Evolutionary conservation across 2,329 filamentous ascomycete genomes (phyloP).

Genomic region (Penicillium sp.): DNA sequence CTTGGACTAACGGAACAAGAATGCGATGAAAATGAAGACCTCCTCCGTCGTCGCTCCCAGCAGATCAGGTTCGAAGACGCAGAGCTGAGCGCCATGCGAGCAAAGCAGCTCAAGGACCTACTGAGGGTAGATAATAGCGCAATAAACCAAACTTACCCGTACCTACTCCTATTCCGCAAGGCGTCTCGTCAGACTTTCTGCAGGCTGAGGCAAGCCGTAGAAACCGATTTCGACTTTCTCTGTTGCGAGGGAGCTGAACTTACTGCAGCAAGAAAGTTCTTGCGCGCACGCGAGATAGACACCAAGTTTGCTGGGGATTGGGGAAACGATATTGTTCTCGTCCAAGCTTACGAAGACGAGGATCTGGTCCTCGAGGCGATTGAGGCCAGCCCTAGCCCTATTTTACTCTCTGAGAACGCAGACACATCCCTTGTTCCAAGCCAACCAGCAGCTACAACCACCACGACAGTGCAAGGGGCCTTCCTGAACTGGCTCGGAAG

Average conservation of each 20-base stretch:
- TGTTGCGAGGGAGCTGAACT: conserved; percentile 38
- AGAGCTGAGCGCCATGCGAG: conserved; percentile 38
- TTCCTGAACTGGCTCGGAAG: not conserved
- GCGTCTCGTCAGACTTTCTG: conserved; percentile 27
- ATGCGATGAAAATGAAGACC: conserved; percentile 22
- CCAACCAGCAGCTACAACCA: not conserved
- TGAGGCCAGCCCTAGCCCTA: not conserved
- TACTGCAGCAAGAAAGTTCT: conserved; percentile 35
- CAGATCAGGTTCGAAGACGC: conserved; percentile 37
- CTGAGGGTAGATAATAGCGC: conserved; percentile 40
- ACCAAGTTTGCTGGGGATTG: conserved; percentile 39
- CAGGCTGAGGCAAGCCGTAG: conserved; percentile 13
- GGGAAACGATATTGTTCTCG: conserved; percentile 32
- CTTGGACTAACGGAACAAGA: conserved; percentile 35
- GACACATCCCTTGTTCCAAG: not conserved
- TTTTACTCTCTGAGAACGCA: not conserved
- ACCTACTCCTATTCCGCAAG: conserved; percentile 35
- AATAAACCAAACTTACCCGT: conserved; percentile 28
- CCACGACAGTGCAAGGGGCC: not conserved
- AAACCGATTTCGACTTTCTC: conserved; percentile 35
- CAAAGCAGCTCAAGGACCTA: conserved; percentile 38
- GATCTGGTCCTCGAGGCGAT: not conserved
- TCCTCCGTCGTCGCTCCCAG: conserved; percentile 27
- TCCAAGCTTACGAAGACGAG: conserved; percentile 1
- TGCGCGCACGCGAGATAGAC: conserved; percentile 36